phyloP scores from a whole-genome alignment of 1,139 yeast genomes.

The Pichia sp. region DNA sequence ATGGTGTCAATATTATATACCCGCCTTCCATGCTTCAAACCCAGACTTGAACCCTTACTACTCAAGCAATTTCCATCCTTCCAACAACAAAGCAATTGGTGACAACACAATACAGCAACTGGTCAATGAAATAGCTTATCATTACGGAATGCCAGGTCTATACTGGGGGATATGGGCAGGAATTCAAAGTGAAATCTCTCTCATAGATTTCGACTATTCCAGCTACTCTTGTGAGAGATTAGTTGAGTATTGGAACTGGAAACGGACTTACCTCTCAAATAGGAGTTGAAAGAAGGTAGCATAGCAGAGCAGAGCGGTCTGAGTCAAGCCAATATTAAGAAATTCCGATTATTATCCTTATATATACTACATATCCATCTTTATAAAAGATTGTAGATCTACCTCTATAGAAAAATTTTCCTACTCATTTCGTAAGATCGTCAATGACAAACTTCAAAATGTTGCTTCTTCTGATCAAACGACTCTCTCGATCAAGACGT shows the following conservation, averaged over 20 bases:
- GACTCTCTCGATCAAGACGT: slow-evolving; percentile 19
- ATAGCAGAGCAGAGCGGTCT: no score
- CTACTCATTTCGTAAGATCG: slow-evolving; percentile 12
- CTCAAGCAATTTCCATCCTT: slow-evolving; percentile 10
- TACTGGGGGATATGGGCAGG: slow-evolving; percentile 88
- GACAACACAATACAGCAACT: slow-evolving; percentile 35
- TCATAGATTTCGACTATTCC: slow-evolving; percentile 70
- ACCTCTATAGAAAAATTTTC: neutral
- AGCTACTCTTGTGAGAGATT: slow-evolving; percentile 57
- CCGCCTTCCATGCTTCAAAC: slow-evolving; percentile 13
- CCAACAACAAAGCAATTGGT: slow-evolving; percentile 22
- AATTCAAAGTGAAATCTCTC: slow-evolving; percentile 66
- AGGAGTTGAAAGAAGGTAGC: neutral
- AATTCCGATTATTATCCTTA: no score
- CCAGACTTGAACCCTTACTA: slow-evolving; percentile 13
- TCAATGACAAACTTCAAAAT: slow-evolving; percentile 27
- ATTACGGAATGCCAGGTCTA: slow-evolving; percentile 78
- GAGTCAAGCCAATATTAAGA: no score
- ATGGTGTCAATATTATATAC: slow-evolving; percentile 50
- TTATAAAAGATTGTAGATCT: neutral
- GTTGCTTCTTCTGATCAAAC: slow-evolving; percentile 23
- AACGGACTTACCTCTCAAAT: slow-evolving; percentile 29
- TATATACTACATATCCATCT: neutral
- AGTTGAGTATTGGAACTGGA: slow-evolving; percentile 72
- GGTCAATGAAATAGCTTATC: slow-evolving; percentile 53